Conservation (phyloP, 306 rosid genomes). For the Castanea sativa region DNA sequence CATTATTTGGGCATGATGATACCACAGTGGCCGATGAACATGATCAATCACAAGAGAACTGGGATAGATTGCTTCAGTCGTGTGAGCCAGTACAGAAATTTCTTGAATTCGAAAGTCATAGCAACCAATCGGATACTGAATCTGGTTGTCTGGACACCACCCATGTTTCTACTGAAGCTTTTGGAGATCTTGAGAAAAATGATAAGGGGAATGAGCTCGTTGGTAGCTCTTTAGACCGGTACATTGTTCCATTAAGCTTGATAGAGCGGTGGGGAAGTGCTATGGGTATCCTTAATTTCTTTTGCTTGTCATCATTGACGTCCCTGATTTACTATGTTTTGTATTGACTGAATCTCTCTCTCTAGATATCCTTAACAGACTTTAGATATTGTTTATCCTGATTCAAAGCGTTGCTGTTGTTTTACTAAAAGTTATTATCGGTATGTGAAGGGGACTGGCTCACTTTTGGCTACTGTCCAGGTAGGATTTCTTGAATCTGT, state of each 20-base stretch:
- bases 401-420: conserved; percentile 93
- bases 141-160: conserved; percentile 24
- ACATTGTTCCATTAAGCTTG: conserved; percentile 67
- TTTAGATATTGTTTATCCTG: conserved; percentile 82
- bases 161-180: conserved; percentile 21
- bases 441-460: conserved; percentile 96
- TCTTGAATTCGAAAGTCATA: conserved; percentile 52
- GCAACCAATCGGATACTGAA: conserved; percentile 22
- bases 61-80: conserved; percentile 48
- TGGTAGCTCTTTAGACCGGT: conserved; percentile 42
- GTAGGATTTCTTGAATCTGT: conserved; percentile 36
- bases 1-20: conserved; percentile 49
- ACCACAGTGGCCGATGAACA: conserved; percentile 27
- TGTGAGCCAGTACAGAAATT: conserved; percentile 75
- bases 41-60: conserved; percentile 42
- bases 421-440: conserved; percentile 90
- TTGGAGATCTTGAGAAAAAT: conserved; percentile 26
- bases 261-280: conserved; percentile 98
- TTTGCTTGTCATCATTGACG: neutral
- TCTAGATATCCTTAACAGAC: conserved; percentile 35
- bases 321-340: conserved; percentile 8
- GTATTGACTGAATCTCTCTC: neutral
- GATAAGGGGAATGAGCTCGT: conserved; percentile 21
- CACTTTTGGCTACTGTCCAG: conserved; percentile 80
- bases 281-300: conserved; percentile 87